A percentile compares a stretch with the other conserved stretches of the same genome.
These are phyloP conservation scores for Leccinum griseonigrum DNA, from an alignment of 1,284 basidiomycete genomes.

Conservation along the genomic window DNA sequence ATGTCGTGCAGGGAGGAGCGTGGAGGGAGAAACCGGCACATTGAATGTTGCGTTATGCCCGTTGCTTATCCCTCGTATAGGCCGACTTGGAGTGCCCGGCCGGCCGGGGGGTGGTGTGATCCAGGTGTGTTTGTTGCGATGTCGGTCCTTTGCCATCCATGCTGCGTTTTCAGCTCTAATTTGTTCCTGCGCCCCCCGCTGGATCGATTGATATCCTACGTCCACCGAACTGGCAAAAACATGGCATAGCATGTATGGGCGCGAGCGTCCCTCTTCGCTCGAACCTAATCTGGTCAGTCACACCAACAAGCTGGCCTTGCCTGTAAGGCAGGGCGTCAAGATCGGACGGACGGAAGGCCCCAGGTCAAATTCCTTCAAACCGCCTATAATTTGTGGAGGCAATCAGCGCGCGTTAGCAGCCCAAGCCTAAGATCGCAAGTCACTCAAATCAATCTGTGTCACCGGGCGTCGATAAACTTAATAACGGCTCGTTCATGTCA, in stretches of 20 bases:
- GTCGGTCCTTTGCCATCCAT: not conserved
- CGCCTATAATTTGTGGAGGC: not conserved
- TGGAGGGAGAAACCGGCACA: not conserved
- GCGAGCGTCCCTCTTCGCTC: not conserved
- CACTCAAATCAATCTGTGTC: not conserved
- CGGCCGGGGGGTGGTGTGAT: too few species aligned
- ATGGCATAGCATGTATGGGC: not conserved
- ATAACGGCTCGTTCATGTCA: not conserved
- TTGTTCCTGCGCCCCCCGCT: not conserved
- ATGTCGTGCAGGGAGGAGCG: not conserved
- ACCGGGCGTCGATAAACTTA: not conserved
- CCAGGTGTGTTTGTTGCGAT: not conserved
- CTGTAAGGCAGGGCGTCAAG: not conserved
- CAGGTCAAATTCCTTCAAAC: not conserved
- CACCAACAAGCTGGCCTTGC: not conserved
- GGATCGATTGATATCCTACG: not conserved
- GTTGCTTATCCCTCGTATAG: not conserved
- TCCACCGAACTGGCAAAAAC: not conserved
- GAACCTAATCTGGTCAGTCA: not conserved
- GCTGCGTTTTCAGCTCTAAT: not conserved
- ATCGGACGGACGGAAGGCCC: not conserved
- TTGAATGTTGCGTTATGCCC: not conserved
- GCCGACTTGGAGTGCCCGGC: not conserved
- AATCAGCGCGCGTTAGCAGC: not conserved
- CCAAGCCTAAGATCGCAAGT: not conserved